phyloP scores from a whole-genome alignment of 495 filamentous ascomycete genomes.

The Cryomyces minteri region DNA sequence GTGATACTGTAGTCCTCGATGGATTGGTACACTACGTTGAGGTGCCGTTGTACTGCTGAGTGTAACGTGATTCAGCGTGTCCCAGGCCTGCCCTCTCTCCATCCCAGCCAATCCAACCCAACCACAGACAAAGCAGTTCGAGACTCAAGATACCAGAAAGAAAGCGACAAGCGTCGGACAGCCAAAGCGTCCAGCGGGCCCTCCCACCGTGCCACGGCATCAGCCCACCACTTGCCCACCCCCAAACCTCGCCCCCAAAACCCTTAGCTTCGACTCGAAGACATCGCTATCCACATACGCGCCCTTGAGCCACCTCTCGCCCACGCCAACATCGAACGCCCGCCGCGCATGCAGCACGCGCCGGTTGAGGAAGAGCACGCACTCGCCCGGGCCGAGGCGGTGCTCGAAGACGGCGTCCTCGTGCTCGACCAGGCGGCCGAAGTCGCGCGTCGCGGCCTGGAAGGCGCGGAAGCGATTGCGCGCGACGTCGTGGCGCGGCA shows the following conservation, averaged over 20 bases:
- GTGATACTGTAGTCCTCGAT: no score
- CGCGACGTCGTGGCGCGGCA: background rate
- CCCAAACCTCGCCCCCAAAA: constrained; percentile 15
- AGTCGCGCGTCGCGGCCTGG: constrained; percentile 20
- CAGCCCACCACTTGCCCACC: background rate
- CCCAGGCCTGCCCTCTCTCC: no score
- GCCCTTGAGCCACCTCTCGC: constrained; percentile 66
- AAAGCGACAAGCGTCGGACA: no score
- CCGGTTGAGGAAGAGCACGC: constrained; percentile 73
- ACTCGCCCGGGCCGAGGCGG: constrained; percentile 59
- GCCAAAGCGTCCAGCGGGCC: no score
- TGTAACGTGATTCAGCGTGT: no score
- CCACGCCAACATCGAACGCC: constrained; percentile 42
- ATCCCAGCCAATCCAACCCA: no score
- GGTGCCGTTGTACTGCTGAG: no score
- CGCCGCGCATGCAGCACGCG: constrained; percentile 60
- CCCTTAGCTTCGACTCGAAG: constrained; percentile 31
- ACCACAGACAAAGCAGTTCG: no score
- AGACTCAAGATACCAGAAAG: no score
- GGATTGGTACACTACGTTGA: no score
- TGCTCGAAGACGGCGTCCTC: constrained; percentile 40
- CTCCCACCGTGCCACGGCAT: no score
- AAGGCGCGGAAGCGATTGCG: constrained; percentile 1
- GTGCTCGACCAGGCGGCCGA: constrained; percentile 29
- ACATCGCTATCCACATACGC: constrained; percentile 64